Percentiles rank a stretch among this genome's conserved stretches.
phyloP scores from a whole-genome alignment of 2,329 filamentous ascomycete species.

The Aspergillus sp. region DNA sequence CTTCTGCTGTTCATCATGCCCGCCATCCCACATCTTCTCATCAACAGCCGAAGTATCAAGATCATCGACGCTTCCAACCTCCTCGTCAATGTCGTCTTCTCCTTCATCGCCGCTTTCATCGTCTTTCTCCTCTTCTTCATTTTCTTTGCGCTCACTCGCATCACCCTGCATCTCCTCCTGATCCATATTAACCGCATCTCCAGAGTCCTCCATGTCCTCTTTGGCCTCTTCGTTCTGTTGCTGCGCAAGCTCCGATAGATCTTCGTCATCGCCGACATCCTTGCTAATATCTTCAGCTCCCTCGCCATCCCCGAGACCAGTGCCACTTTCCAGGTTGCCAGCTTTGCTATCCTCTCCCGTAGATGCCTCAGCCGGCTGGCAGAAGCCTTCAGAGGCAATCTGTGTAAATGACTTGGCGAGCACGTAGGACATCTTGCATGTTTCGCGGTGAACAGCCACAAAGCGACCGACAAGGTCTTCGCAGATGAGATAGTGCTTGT shows the following conservation, averaged over 20 bases:
- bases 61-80: conserved; percentile 84
- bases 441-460: conserved; percentile 58
- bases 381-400: conserved; percentile 80
- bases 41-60: conserved; percentile 84
- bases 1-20: conserved; percentile 55
- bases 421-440: conserved; percentile 65
- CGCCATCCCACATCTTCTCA: conserved; percentile 98
- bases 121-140: conserved; percentile 45
- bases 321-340: conserved; percentile 81
- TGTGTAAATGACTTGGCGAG: conserved; percentile 70
- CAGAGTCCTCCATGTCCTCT: conserved; percentile 38
- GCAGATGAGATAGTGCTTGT: conserved; percentile 61
- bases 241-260: conserved; percentile 82
- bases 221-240: conserved; percentile 57
- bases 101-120: conserved; percentile 56
- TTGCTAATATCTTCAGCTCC: conserved; percentile 97
- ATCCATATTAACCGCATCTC: conserved; percentile 51
- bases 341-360: conserved; percentile 59
- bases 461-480: conserved; percentile 52
- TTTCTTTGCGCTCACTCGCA: conserved; percentile 51
- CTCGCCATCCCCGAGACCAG: conserved; percentile 88
- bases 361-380: conserved; percentile 74
- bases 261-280: conserved; percentile 87
- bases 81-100: conserved; percentile 71
- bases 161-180: conserved; percentile 87